A percentile compares a stretch with the other conserved stretches of the same genome.
Evolutionary conservation across 2,329 filamentous ascomycete species (phyloP).

Genomic region (Teratosphaeria destructans): DNA sequence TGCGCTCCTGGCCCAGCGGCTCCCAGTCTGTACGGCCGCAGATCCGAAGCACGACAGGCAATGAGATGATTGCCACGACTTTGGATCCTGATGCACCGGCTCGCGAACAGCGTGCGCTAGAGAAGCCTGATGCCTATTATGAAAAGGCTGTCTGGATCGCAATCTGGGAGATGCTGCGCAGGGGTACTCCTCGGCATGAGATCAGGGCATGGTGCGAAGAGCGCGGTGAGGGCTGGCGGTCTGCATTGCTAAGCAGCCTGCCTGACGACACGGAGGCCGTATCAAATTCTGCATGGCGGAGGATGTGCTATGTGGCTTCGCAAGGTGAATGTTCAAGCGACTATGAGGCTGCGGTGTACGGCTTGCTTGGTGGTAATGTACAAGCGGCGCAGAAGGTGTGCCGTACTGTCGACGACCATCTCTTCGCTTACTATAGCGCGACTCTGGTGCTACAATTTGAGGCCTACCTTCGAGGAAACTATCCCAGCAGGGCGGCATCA

Average conservation of each 20-base stretch:
- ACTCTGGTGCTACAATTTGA: conserved; percentile 72
- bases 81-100: conserved; percentile 85
- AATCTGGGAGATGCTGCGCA: conserved; percentile 85
- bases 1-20: conserved; percentile 43
- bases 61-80: conserved; percentile 65
- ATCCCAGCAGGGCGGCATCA: conserved; percentile 41
- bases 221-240: conserved; percentile 80
- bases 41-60: conserved; percentile 37
- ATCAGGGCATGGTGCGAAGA: conserved; percentile 81
- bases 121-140: conserved; percentile 76
- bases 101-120: conserved; percentile 64
- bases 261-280: conserved; percentile 36
- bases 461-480: conserved; percentile 41
- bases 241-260: conserved; percentile 62
- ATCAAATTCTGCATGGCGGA: conserved; percentile 47
- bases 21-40: conserved; percentile 44
- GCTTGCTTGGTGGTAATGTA: conserved; percentile 76
- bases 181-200: conserved; percentile 62
- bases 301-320: conserved; percentile 65
- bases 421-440: conserved; percentile 85
- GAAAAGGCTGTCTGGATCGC: conserved; percentile 86
- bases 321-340: conserved; percentile 56
- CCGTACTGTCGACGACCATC: conserved; percentile 70
- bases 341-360: conserved; percentile 84
- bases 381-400: conserved; percentile 67